Percentiles rank a stretch among this genome's conserved stretches.
phyloP scores from a whole-genome alignment of 345 rosid species.

The Abelmoschus esculentus region DNA sequence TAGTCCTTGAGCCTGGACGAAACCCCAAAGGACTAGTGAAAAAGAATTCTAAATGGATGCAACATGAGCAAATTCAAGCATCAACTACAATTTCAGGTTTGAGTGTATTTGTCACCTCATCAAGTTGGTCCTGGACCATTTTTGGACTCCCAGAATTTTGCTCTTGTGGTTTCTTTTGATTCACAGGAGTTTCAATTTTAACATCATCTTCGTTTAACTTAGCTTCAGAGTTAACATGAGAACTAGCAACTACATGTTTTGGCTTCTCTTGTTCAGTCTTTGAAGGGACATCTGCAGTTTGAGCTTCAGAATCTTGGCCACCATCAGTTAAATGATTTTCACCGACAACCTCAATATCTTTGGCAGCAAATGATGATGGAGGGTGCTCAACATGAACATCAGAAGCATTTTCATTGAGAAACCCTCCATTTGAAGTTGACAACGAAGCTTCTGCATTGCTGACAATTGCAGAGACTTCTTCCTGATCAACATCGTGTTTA shows the following conservation, averaged over 20 bases:
- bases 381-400: conserved; percentile 31
- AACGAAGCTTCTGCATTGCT: conserved; percentile 20
- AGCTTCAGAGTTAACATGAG: conserved; percentile 31
- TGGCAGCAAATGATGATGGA: conserved; percentile 32
- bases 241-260: conserved; percentile 27
- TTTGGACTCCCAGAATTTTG: conserved; percentile 32
- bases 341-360: conserved; percentile 39
- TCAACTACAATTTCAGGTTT: conserved; percentile 8
- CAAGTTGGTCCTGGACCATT: conserved; percentile 78
- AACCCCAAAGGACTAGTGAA: conserved; percentile 22
- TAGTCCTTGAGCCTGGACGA: conserved; percentile 85
- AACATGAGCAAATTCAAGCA: neutral
- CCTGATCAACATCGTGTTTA: conserved; percentile 30
- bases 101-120: conserved; percentile 53
- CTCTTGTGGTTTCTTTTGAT: conserved; percentile 38
- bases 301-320: conserved; percentile 17
- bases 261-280: conserved; percentile 39
- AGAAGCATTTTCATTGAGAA: conserved; percentile 37
- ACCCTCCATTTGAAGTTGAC: conserved; percentile 33
- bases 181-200: conserved; percentile 31
- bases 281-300: conserved; percentile 33
- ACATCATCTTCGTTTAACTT: conserved; percentile 28
- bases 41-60: conserved; percentile 5
- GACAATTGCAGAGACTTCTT: conserved; percentile 29
- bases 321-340: conserved; percentile 34